Evolutionary conservation across 768 basidiomycete species (phyloP).

Genomic region (Psilocybe cubensis): DNA sequence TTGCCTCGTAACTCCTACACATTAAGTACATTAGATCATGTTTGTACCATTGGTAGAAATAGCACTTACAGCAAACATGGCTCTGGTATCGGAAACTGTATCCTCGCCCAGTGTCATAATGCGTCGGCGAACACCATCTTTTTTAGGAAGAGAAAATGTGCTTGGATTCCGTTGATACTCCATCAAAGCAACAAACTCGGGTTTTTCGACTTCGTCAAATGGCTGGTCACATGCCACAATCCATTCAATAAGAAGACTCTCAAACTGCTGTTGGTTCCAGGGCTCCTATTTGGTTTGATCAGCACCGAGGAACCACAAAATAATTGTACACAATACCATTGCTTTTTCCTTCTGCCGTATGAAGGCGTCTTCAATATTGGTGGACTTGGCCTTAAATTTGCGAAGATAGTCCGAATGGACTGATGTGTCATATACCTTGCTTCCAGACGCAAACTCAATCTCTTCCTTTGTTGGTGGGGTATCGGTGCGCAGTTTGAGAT

Average conservation of each 20-base stretch:
- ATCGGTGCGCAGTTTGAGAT: background rate
- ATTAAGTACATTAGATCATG: background rate
- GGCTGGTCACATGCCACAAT: constrained; percentile 18
- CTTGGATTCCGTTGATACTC: background rate
- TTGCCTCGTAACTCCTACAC: constrained; percentile 14
- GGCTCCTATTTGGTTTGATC: background rate
- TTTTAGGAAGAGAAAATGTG: constrained; percentile 1
- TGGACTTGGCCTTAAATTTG: background rate
- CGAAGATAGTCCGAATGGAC: background rate
- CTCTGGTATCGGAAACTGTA: constrained; percentile 1
- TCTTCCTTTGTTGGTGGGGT: background rate
- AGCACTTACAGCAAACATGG: constrained; percentile 21
- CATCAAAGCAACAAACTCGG: constrained; percentile 6
- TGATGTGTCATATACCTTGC: background rate
- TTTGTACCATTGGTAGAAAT: background rate
- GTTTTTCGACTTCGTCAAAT: constrained; percentile 17
- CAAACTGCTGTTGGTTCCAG: constrained; percentile 15
- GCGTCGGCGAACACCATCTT: background rate
- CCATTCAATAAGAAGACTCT: constrained; percentile 14
- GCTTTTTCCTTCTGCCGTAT: background rate
- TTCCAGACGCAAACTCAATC: constrained; percentile 5
- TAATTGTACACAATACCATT: background rate
- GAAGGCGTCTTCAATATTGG: background rate
- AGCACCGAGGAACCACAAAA: background rate
- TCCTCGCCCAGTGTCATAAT: constrained; percentile 24